phyloP scores from a whole-genome alignment of 2,329 filamentous ascomycete genomes.

The Cladophialophora chaetospira region DNA sequence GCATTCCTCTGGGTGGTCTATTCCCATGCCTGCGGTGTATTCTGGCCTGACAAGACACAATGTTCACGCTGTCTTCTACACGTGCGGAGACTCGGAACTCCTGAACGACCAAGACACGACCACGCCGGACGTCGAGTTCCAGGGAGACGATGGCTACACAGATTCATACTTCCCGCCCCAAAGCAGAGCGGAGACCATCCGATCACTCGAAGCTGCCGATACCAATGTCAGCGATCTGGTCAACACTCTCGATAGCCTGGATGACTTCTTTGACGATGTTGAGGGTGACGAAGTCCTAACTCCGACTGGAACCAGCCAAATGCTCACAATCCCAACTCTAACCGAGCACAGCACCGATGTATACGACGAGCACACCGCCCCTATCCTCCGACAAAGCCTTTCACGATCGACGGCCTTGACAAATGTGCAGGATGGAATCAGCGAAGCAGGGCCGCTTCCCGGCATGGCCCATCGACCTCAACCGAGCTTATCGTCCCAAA shows the following conservation, averaged over 20 bases:
- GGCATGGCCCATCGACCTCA: slow-evolving; percentile 50
- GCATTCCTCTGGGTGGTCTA: slow-evolving; percentile 92
- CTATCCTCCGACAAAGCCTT: slow-evolving; percentile 82
- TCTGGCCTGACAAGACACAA: slow-evolving; percentile 84
- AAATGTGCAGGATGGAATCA: slow-evolving; percentile 85
- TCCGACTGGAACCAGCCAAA: slow-evolving; percentile 41
- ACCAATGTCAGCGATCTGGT: slow-evolving; percentile 81
- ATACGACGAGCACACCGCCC: slow-evolving; percentile 90
- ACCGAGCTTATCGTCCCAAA: slow-evolving; percentile 25
- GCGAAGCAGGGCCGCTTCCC: slow-evolving; percentile 66
- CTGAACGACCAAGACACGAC: slow-evolving; percentile 65
- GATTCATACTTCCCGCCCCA: slow-evolving; percentile 74
- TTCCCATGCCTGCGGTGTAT: slow-evolving; percentile 88
- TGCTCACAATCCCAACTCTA: slow-evolving; percentile 47
- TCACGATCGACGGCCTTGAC: slow-evolving; percentile 69
- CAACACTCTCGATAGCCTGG: slow-evolving; percentile 73
- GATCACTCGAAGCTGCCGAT: slow-evolving; percentile 67
- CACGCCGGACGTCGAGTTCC: slow-evolving; percentile 89
- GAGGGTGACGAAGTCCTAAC: slow-evolving; percentile 44
- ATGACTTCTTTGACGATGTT: slow-evolving; percentile 79
- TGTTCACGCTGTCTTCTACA: slow-evolving; percentile 95
- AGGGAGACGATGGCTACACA: slow-evolving; percentile 82
- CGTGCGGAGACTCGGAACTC: slow-evolving; percentile 70
- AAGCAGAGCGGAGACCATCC: slow-evolving; percentile 79
- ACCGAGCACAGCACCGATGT: slow-evolving; percentile 77